phyloP scores from a whole-genome alignment of 768 basidiomycete species.

The Tylopilus vinaceipallidus region DNA sequence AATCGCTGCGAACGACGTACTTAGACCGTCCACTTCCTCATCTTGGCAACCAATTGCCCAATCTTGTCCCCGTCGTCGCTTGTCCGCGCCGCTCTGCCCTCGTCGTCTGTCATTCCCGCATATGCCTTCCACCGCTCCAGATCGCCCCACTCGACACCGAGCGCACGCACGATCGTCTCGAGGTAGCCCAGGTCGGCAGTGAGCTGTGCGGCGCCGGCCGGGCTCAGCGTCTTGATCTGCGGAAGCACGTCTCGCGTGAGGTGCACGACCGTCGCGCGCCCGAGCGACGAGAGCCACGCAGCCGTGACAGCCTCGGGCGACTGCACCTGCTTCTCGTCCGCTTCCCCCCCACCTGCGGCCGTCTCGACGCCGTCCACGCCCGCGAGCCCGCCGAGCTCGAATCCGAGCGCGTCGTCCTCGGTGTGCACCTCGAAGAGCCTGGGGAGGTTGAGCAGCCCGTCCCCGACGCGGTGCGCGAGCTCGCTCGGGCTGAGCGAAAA shows the following conservation, averaged over 20 bases:
- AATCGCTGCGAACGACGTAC: neutral
- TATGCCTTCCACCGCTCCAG: conserved; percentile 79
- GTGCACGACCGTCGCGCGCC: conserved; percentile 72
- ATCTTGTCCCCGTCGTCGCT: conserved; percentile 23
- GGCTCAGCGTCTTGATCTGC: conserved; percentile 58
- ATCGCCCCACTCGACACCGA: conserved; percentile 84
- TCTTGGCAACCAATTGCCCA: conserved; percentile 24
- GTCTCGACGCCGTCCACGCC: conserved; percentile 50
- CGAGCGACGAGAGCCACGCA: conserved; percentile 91
- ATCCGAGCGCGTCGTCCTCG: conserved; percentile 85
- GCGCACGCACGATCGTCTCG: conserved; percentile 82
- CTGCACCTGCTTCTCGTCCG: conserved; percentile 27
- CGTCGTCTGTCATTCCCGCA: conserved; percentile 57
- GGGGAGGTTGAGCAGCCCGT: conserved; percentile 92
- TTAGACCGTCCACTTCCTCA: conserved; percentile 32
- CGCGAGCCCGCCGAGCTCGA: conserved; percentile 82
- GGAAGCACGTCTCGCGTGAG: conserved; percentile 73
- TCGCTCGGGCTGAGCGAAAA: conserved; percentile 94
- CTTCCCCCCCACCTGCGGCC: neutral
- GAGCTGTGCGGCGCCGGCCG: conserved; percentile 77
- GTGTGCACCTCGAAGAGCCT: conserved; percentile 93
- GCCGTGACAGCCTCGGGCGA: conserved; percentile 82
- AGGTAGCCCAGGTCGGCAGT: conserved; percentile 86
- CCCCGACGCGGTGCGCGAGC: conserved; percentile 83
- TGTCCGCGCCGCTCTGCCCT: conserved; percentile 24